A percentile compares a stretch with the other conserved stretches of the same genome.
Conservation (phyloP, 225 moss, liverwort and hornwort species). For the Ulota crispa region DNA sequence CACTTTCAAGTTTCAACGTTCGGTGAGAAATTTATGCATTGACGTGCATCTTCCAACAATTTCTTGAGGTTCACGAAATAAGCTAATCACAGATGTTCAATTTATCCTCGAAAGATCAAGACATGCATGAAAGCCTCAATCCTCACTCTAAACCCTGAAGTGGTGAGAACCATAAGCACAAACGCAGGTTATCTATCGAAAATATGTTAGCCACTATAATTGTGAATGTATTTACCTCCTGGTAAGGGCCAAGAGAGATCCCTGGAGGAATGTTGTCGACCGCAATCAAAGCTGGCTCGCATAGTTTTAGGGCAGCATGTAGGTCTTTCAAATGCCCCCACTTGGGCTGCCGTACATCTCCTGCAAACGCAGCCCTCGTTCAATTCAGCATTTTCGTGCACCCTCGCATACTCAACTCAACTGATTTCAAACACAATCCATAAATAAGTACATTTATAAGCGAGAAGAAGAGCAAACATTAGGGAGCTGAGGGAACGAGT, state of each 20-base stretch:
- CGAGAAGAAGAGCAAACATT: neutral
- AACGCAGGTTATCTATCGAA: neutral
- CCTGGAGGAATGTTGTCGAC: conserved; percentile 49
- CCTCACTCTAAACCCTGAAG: neutral
- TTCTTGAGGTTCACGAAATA: neutral
- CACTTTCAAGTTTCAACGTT: neutral
- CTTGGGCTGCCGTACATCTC: conserved; percentile 70
- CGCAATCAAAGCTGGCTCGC: conserved; percentile 75
- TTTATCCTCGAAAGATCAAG: neutral
- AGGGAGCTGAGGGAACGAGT: neutral
- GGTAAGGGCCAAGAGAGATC: conserved; percentile 43
- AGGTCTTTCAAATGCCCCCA: conserved; percentile 83
- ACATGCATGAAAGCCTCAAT: neutral
- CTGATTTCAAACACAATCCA: neutral
- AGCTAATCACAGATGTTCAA: neutral
- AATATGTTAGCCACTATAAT: neutral
- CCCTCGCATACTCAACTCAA: neutral
- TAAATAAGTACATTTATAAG: too few species aligned
- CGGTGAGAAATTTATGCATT: neutral
- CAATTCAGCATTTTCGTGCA: conserved; percentile 2
- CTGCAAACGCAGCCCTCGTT: conserved; percentile 29
- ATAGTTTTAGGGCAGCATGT: conserved; percentile 72
- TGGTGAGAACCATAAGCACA: neutral
- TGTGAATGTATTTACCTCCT: conserved; percentile 50
- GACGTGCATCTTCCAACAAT: neutral